These are phyloP conservation scores for Hyaloscypha bicolor DNA, from an alignment of 495 filamentous ascomycete genomes.

Conservation along the genomic window DNA sequence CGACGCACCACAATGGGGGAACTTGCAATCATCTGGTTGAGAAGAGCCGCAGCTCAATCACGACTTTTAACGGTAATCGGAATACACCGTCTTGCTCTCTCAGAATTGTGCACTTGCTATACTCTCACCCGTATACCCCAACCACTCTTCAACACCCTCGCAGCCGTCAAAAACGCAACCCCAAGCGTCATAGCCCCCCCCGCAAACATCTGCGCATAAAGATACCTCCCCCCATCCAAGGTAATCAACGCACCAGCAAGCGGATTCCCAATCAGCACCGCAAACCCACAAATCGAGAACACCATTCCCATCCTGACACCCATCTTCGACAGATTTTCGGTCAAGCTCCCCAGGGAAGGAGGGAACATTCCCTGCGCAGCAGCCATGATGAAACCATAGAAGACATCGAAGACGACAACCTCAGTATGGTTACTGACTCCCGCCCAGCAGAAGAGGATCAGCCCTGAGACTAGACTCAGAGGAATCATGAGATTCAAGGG, in stretches of 20 bases:
- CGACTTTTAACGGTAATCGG: too few relatives aligned
- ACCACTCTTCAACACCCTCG: constrained; percentile 18
- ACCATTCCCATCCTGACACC: constrained; percentile 79
- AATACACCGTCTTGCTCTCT: too few relatives aligned
- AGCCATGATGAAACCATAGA: constrained; percentile 63
- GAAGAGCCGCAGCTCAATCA: too few relatives aligned
- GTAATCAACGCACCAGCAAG: constrained; percentile 66
- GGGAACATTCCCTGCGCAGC: constrained; percentile 71
- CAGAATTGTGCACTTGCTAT: not conserved
- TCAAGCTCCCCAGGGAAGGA: constrained; percentile 58
- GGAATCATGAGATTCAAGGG: constrained; percentile 65
- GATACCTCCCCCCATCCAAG: constrained; percentile 49
- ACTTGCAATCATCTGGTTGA: too few relatives aligned
- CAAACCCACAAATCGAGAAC: constrained; percentile 67
- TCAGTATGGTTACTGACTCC: constrained; percentile 47
- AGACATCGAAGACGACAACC: constrained; percentile 58
- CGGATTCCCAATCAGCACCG: constrained; percentile 71
- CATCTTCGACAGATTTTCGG: constrained; percentile 64
- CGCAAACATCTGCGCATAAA: constrained; percentile 62
- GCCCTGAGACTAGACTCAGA: constrained; percentile 48
- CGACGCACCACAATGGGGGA: too few relatives aligned
- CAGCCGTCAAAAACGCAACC: constrained; percentile 1
- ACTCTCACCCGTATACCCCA: not conserved
- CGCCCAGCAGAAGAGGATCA: constrained; percentile 63
- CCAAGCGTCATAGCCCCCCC: constrained; percentile 42